A percentile compares a stretch with the other conserved stretches of the same genome.
Conservation (phyloP, 192 early-diverging fungal species). For the Lobosporangium transversale region DNA sequence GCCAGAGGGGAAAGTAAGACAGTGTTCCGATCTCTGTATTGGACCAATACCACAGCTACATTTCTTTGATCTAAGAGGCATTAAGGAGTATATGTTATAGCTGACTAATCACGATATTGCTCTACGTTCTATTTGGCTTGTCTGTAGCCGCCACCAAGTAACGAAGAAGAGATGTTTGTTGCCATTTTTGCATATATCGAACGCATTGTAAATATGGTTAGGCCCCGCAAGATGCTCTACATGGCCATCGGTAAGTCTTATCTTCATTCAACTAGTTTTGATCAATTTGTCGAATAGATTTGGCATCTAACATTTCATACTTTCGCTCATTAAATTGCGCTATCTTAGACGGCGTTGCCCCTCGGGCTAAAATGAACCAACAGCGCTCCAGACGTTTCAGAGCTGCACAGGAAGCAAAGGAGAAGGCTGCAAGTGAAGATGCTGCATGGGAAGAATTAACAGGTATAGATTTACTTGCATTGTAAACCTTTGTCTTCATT, state of each 20-base stretch:
- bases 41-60: too few relatives aligned
- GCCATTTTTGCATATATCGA: slow-evolving; percentile 98
- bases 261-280: too few relatives aligned
- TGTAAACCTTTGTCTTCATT: too few relatives aligned
- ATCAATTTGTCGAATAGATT: too few relatives aligned
- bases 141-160: slow-evolving; percentile 72
- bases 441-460: slow-evolving; percentile 50
- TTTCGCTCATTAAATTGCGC: too few relatives aligned
- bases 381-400: slow-evolving; percentile 98
- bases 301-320: too few relatives aligned
- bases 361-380: slow-evolving; percentile 99
- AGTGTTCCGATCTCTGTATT: too few relatives aligned
- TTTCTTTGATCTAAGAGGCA: too few relatives aligned
- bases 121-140: too few relatives aligned
- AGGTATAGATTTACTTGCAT: too few relatives aligned
- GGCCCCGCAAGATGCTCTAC: slow-evolving; percentile 94
- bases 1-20: slow-evolving; percentile 75
- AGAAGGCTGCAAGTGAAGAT: slow-evolving; percentile 62
- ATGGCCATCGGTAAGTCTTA: slow-evolving; percentile 89
- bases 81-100: too few relatives aligned
- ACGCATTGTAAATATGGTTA: slow-evolving; percentile 90
- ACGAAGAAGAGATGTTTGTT: slow-evolving; percentile 94
- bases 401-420: slow-evolving; percentile 83
- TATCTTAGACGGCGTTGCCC: slow-evolving; percentile 92
- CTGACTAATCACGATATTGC: too few relatives aligned